These are phyloP conservation scores for Turritis glabra DNA, from an alignment of 345 rosid genomes.

Conservation along the genomic window DNA sequence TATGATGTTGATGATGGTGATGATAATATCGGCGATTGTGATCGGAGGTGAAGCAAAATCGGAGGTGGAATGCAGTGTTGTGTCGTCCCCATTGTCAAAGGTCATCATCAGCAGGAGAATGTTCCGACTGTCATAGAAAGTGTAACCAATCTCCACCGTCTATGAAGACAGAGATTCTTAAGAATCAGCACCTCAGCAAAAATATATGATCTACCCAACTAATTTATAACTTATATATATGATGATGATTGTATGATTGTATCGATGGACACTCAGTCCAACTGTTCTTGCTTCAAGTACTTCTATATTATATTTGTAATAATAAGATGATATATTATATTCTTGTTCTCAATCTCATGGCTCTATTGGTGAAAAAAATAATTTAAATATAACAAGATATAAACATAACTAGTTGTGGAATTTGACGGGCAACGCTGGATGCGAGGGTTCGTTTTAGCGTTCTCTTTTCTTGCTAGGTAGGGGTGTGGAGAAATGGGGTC, in stretches of 20 bases:
- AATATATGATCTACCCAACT: background rate
- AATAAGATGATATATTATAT: background rate
- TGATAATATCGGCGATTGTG: background rate
- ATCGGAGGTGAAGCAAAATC: slow-evolving; percentile 19
- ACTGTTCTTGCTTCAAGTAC: background rate
- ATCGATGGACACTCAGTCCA: background rate
- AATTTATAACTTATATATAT: background rate
- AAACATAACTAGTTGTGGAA: background rate
- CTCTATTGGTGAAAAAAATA: background rate
- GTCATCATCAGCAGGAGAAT: background rate
- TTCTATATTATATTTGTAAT: background rate
- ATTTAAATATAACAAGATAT: background rate
- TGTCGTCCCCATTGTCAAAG: background rate
- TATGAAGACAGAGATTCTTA: background rate
- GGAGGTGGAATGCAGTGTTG: background rate
- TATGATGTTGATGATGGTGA: background rate
- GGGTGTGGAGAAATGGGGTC: too few species aligned
- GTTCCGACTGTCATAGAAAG: background rate
- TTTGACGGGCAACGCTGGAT: too few species aligned
- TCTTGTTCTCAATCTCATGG: background rate
- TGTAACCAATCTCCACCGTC: slow-evolving; percentile 2
- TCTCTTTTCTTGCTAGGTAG: too few species aligned
- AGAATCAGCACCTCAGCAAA: background rate
- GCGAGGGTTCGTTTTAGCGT: too few species aligned
- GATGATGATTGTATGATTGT: background rate